These are phyloP conservation scores for Ramaria sp. DNA, from an alignment of 768 basidiomycete species.

Conservation along the genomic window DNA sequence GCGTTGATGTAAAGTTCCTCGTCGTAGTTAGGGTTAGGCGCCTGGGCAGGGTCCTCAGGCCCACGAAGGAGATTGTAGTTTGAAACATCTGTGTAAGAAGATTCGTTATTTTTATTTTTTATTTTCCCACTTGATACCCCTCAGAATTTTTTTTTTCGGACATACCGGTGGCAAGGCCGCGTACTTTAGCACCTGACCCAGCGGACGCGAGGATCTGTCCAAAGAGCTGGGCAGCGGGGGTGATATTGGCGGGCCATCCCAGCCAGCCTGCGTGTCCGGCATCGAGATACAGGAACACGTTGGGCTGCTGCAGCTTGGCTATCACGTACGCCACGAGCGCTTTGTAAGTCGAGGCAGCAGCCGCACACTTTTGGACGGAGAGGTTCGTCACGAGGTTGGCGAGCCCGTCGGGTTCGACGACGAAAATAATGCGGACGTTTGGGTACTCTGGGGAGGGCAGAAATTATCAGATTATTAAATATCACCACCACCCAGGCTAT, in stretches of 20 bases:
- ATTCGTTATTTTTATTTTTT: too few species aligned
- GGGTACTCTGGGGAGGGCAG: slow-evolving; percentile 30
- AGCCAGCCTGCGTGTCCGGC: slow-evolving; percentile 38
- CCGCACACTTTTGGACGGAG: slow-evolving; percentile 43
- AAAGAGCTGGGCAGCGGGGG: slow-evolving; percentile 48
- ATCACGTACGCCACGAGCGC: slow-evolving; percentile 23
- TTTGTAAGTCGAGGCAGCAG: slow-evolving; percentile 39
- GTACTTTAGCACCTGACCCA: slow-evolving; percentile 44
- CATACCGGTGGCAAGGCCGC: slow-evolving; percentile 49
- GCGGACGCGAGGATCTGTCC: slow-evolving; percentile 36
- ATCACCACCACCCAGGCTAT: too few species aligned
- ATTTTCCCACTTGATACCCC: slow-evolving; percentile 10
- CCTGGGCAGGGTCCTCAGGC: slow-evolving; percentile 49
- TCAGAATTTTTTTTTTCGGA: slow-evolving; percentile 25
- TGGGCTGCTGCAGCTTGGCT: slow-evolving; percentile 34
- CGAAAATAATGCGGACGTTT: slow-evolving; percentile 50
- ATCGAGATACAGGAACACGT: slow-evolving; percentile 52
- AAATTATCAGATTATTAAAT: background rate
- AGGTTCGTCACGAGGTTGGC: slow-evolving; percentile 63
- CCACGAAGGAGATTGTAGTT: slow-evolving; percentile 31
- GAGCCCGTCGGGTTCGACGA: slow-evolving; percentile 57
- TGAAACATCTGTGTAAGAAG: slow-evolving; percentile 16
- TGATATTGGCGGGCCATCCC: slow-evolving; percentile 55
- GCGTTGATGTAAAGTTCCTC: slow-evolving; percentile 50
- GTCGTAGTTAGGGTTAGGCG: slow-evolving; percentile 49